phyloP scores from a whole-genome alignment of 805 yeast species.

The Candida namnaoensis region DNA sequence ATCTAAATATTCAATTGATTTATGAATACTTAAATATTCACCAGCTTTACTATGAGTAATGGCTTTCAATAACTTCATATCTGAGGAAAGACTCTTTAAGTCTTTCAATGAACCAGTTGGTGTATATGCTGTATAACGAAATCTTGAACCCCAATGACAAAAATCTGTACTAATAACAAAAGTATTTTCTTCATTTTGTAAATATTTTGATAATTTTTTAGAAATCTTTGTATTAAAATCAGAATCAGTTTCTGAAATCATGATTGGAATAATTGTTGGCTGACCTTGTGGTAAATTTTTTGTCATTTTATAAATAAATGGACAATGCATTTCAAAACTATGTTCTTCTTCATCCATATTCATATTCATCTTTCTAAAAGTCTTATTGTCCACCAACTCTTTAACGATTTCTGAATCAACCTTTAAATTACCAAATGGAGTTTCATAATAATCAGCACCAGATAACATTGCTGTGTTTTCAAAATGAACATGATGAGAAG shows the following conservation, averaged over 20 bases:
- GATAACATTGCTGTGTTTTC: conserved; percentile 48
- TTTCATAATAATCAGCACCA: conserved; percentile 47
- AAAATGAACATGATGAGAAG: conserved; percentile 86
- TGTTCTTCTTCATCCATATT: conserved; percentile 79
- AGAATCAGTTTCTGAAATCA: conserved; percentile 58
- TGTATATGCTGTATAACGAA: conserved; percentile 48
- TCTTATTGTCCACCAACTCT: conserved; percentile 26
- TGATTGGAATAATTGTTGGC: conserved; percentile 63
- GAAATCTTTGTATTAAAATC: conserved; percentile 37
- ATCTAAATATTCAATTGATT: conserved; percentile 72
- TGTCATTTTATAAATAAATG: conserved; percentile 51
- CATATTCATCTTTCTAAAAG: conserved; percentile 47
- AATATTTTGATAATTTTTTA: conserved; percentile 37
- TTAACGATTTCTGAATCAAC: conserved; percentile 48
- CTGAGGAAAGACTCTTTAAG: conserved; percentile 4
- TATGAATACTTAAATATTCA: conserved; percentile 40
- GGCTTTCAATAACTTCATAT: too few relatives aligned
- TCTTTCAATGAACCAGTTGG: conserved; percentile 9
- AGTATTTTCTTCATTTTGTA: conserved; percentile 46
- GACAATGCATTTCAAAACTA: conserved; percentile 91
- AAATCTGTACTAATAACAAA: conserved; percentile 86
- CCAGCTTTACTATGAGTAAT: conserved; percentile 1
- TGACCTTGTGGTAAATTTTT: conserved; percentile 20
- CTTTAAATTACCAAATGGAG: conserved; percentile 73
- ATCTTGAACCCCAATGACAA: conserved; percentile 86